phyloP scores from a whole-genome alignment of 2,329 filamentous ascomycete species.

The Cordyceps cicadae region DNA sequence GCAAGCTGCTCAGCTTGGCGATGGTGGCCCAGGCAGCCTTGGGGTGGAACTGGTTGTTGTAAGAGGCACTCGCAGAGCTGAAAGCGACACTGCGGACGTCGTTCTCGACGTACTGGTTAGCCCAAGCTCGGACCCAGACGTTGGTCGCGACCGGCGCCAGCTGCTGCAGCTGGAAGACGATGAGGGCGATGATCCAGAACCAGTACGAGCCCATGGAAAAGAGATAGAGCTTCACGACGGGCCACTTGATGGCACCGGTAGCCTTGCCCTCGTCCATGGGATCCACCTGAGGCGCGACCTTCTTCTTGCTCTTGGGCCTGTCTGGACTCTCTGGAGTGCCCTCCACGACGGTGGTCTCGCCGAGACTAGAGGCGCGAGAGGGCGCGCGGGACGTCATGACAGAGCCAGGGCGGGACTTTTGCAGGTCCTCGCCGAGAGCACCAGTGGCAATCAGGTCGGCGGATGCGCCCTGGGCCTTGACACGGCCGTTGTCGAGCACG shows the following conservation, averaged over 20 bases:
- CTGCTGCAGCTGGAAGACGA: constrained; percentile 76
- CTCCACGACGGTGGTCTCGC: constrained; percentile 51
- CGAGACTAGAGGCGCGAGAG: constrained; percentile 69
- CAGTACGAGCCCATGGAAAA: constrained; percentile 90
- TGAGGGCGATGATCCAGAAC: constrained; percentile 74
- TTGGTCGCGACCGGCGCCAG: constrained; percentile 80
- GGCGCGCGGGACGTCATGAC: constrained; percentile 61
- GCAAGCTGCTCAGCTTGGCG: constrained; percentile 27
- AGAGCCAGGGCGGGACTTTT: constrained; percentile 64
- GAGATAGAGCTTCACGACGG: constrained; percentile 79
- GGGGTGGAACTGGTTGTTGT: constrained; percentile 21
- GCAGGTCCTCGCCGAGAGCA: constrained; percentile 76
- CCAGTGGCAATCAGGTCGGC: constrained; percentile 77
- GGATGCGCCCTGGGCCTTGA: constrained; percentile 68
- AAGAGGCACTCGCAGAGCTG: constrained; percentile 18
- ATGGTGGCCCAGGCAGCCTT: constrained; percentile 29
- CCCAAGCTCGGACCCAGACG: constrained; percentile 92
- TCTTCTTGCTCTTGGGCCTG: constrained; percentile 37
- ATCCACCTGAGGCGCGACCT: constrained; percentile 40
- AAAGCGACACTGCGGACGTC: constrained; percentile 17
- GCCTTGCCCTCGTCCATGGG: constrained; percentile 70
- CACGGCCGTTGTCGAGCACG: constrained; percentile 76
- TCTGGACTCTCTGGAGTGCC: constrained; percentile 37
- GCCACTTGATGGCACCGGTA: constrained; percentile 77
- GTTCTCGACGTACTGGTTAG: constrained; percentile 69